Conservation (phyloP, 495 filamentous ascomycete genomes). For the Talaromyces adpressus region DNA sequence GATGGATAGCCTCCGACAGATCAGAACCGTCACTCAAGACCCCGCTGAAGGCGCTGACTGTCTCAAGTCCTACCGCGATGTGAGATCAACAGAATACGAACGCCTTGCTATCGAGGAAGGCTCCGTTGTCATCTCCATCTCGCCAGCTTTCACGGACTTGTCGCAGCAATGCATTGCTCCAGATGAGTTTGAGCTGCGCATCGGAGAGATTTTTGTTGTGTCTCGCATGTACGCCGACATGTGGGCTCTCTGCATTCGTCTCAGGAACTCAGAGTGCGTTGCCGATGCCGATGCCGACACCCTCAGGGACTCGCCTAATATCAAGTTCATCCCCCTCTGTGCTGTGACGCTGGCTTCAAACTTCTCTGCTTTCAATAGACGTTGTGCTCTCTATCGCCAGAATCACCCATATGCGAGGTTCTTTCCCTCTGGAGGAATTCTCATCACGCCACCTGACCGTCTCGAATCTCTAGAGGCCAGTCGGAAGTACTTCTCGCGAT, state of each 20-base stretch:
- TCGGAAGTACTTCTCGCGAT: slow-evolving; percentile 14
- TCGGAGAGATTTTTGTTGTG: slow-evolving; percentile 22
- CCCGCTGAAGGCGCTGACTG: slow-evolving; percentile 15
- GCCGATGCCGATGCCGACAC: neutral
- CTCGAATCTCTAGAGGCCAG: slow-evolving; percentile 19
- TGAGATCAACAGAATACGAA: slow-evolving; percentile 16
- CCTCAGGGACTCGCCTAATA: neutral
- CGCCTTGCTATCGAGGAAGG: slow-evolving; percentile 25
- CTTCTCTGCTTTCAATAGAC: slow-evolving; percentile 17
- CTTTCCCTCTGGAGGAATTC: slow-evolving; percentile 21
- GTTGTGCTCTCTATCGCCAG: slow-evolving; percentile 11
- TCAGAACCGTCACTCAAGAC: neutral
- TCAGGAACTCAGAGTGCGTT: slow-evolving; percentile 3
- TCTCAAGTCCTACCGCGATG: slow-evolving; percentile 19
- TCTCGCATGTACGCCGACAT: slow-evolving; percentile 24
- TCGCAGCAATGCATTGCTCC: slow-evolving; percentile 7
- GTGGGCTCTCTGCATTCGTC: slow-evolving; percentile 25
- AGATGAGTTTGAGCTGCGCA: slow-evolving; percentile 22
- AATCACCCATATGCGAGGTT: neutral
- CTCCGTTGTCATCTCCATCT: slow-evolving; percentile 22
- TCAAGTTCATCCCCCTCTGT: slow-evolving; percentile 27
- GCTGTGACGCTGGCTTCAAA: slow-evolving; percentile 25
- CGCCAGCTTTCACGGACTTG: slow-evolving; percentile 18
- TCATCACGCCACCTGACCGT: slow-evolving; percentile 21
- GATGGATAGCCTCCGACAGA: neutral